phyloP scores from a whole-genome alignment of 352 stramenopile species.

The Phytopythium aichiense region DNA sequence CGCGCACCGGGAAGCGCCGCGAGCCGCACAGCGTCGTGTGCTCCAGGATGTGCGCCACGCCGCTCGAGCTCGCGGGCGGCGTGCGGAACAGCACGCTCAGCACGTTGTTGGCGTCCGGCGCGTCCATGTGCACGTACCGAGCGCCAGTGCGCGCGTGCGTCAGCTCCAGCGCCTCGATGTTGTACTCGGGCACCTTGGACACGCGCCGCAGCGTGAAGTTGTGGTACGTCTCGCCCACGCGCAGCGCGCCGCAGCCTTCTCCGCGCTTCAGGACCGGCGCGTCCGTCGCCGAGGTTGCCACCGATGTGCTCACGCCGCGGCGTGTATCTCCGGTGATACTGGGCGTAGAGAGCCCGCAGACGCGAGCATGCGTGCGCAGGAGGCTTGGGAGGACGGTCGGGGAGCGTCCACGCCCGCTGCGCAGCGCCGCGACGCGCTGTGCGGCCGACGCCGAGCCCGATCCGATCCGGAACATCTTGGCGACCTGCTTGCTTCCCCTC shows the following conservation, averaged over 20 bases:
- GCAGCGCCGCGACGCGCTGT: neutral
- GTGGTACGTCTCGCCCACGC: conserved; percentile 65
- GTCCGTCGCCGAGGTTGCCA: conserved; percentile 1
- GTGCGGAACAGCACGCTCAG: conserved; percentile 97
- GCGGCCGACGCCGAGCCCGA: neutral
- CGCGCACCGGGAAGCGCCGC: conserved; percentile 96
- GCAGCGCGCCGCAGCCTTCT: conserved; percentile 52
- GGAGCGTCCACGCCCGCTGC: neutral
- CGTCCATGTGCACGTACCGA: conserved; percentile 78
- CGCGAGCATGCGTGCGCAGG: neutral
- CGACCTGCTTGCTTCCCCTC: neutral
- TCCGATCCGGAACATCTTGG: conserved; percentile 1
- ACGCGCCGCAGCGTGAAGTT: conserved; percentile 69
- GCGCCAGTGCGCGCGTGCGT: conserved; percentile 67
- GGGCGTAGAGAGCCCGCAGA: neutral
- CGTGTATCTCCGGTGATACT: neutral
- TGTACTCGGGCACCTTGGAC: conserved; percentile 74
- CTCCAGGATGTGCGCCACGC: conserved; percentile 98
- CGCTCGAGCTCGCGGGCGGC: conserved; percentile 94
- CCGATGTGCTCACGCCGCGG: neutral
- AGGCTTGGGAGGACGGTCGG: neutral
- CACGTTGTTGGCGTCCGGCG: conserved; percentile 83
- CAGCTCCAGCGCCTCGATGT: conserved; percentile 74
- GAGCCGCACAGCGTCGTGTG: conserved; percentile 94
- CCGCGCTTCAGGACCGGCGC: conserved; percentile 25